Conservation (phyloP, 1,284 basidiomycete genomes). For the Serendipita sp. region DNA sequence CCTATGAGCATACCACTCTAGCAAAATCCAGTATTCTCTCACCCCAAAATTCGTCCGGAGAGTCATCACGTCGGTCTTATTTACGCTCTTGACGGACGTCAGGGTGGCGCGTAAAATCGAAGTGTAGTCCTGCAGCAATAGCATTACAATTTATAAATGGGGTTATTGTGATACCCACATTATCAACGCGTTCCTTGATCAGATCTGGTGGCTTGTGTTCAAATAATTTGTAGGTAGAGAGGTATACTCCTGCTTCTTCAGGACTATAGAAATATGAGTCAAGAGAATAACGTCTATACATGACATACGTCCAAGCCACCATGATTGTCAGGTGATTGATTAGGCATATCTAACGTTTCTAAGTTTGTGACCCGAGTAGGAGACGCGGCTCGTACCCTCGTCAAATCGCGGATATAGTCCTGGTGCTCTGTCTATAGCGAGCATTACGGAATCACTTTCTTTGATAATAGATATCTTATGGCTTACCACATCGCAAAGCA, state of each 20-base stretch:
- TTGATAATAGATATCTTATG: background rate
- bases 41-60: conserved; percentile 87
- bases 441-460: background rate
- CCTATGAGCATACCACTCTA: background rate
- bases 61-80: conserved; percentile 95
- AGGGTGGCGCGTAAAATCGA: conserved; percentile 74
- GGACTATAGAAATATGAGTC: conserved; percentile 30
- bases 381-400: conserved; percentile 40
- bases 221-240: conserved; percentile 83
- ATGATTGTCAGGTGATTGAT: conserved; percentile 89
- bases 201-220: conserved; percentile 88
- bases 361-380: background rate
- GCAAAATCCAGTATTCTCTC: conserved; percentile 22
- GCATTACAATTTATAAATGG: background rate
- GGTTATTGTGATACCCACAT: conserved; percentile 20
- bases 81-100: conserved; percentile 84
- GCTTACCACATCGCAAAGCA: conserved; percentile 85
- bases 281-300: background rate
- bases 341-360: conserved; percentile 46
- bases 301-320: conserved; percentile 70
- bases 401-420: conserved; percentile 81
- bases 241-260: conserved; percentile 86
- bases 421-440: conserved; percentile 77
- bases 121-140: conserved; percentile 41
- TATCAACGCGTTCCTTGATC: conserved; percentile 87